Evolutionary conservation across 2,329 filamentous ascomycete species (phyloP).

Genomic region (Clathrospora elynae): DNA sequence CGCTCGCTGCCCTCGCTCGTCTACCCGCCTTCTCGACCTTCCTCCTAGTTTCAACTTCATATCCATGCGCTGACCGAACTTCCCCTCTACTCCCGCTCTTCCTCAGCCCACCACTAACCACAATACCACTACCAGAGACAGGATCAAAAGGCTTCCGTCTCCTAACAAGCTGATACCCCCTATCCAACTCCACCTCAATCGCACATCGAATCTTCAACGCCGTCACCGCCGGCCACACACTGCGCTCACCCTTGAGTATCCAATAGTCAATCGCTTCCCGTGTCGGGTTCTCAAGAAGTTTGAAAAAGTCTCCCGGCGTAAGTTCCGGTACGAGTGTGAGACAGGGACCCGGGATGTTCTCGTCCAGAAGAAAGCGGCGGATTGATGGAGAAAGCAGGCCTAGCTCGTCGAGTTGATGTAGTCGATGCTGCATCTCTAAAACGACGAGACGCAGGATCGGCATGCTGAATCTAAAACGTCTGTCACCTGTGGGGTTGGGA

Average conservation of each 20-base stretch:
- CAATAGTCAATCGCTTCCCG: slow-evolving; percentile 78
- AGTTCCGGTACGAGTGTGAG: slow-evolving; percentile 84
- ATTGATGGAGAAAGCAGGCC: slow-evolving; percentile 72
- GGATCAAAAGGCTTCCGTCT: slow-evolving; percentile 54
- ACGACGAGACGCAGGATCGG: slow-evolving; percentile 68
- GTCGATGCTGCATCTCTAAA: slow-evolving; percentile 77
- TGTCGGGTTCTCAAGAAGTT: slow-evolving; percentile 82
- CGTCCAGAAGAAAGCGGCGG: slow-evolving; percentile 78
- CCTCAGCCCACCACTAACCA: slow-evolving; percentile 18
- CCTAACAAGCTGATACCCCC: slow-evolving; percentile 79
- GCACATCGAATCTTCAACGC: slow-evolving; percentile 81
- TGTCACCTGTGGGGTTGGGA: slow-evolving; percentile 64
- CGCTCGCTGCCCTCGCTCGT: slow-evolving; percentile 36
- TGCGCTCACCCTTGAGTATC: slow-evolving; percentile 82
- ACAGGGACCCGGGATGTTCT: slow-evolving; percentile 76
- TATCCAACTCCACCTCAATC: slow-evolving; percentile 85
- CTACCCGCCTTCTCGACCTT: slow-evolving; percentile 16
- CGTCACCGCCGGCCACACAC: slow-evolving; percentile 87
- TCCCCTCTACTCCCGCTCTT: slow-evolving; percentile 34
- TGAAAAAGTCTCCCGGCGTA: slow-evolving; percentile 71
- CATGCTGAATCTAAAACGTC: slow-evolving; percentile 63
- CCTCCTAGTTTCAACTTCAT: slow-evolving; percentile 14
- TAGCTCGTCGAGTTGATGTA: slow-evolving; percentile 79
- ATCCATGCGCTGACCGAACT: slow-evolving; percentile 15
- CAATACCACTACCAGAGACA: slow-evolving; percentile 15